Evolutionary conservation across 2,329 filamentous ascomycete species (phyloP).

Genomic region (Exophiala dermatitidis): DNA sequence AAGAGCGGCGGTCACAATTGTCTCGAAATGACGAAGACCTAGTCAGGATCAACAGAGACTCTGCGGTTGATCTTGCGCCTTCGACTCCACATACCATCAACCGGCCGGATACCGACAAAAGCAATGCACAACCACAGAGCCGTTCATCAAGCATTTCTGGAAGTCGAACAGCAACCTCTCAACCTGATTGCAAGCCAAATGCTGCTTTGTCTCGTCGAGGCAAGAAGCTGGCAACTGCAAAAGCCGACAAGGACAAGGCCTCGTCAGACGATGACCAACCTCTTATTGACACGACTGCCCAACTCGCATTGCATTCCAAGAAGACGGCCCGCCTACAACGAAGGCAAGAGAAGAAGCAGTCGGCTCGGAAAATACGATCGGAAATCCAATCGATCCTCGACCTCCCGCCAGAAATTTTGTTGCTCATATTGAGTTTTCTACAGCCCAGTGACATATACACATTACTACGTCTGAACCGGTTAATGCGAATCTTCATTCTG

Average conservation of each 20-base stretch:
- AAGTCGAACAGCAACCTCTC: not conserved
- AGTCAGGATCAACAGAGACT: not conserved
- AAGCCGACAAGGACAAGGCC: not conserved
- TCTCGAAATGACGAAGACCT: too few relatives aligned
- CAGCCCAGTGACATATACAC: conserved; percentile 18
- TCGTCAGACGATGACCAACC: conserved; percentile 14
- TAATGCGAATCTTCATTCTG: conserved; percentile 16
- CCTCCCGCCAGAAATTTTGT: conserved; percentile 22
- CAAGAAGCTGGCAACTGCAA: not conserved
- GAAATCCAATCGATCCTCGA: conserved; percentile 21
- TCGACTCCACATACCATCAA: not conserved
- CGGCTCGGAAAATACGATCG: conserved; percentile 14
- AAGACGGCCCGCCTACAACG: conserved; percentile 21
- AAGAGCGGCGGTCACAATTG: too few relatives aligned
- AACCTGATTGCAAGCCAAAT: not conserved
- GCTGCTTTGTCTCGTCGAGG: not conserved
- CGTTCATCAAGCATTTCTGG: not conserved
- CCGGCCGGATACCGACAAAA: not conserved
- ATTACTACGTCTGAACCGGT: conserved; percentile 16
- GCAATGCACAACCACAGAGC: not conserved
- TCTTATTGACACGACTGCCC: conserved; percentile 23
- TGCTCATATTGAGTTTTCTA: conserved; percentile 18
- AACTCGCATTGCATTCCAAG: conserved; percentile 22
- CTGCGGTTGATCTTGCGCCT: not conserved
- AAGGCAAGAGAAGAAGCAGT: conserved; percentile 19